These are phyloP conservation scores for Leptomonas seymouri DNA, from an alignment of 208 protist species.

Conservation along the genomic window DNA sequence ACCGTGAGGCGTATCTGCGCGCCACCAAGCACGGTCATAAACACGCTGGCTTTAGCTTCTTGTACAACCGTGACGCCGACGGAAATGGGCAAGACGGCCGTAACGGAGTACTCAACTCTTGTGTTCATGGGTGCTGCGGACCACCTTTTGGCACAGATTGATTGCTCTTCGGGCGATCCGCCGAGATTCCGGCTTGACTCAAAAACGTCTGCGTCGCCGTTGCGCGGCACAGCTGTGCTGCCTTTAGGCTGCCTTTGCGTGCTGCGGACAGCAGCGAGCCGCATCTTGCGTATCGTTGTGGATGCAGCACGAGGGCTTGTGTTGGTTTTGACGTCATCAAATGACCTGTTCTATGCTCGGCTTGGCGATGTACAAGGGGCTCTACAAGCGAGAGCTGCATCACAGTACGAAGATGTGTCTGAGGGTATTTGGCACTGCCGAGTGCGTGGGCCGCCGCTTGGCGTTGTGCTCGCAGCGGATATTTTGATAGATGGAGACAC, in stretches of 20 bases:
- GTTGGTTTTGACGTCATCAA: conserved; percentile 23
- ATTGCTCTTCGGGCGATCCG: neutral
- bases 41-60: neutral
- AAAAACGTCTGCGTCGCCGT: neutral
- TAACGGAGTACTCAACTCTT: neutral
- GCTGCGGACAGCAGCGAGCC: conserved; percentile 15
- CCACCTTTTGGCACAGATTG: conserved; percentile 13
- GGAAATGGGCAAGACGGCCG: neutral
- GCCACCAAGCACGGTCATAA: conserved; percentile 21
- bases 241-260: conserved; percentile 1
- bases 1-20: conserved; percentile 6
- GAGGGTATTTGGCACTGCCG: neutral
- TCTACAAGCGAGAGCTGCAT: neutral
- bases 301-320: conserved; percentile 13
- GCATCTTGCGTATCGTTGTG: conserved; percentile 25
- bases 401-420: neutral
- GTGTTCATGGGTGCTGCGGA: conserved; percentile 30
- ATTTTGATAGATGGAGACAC: conserved; percentile 11
- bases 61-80: neutral
- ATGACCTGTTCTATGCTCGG: conserved; percentile 8
- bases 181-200: neutral
- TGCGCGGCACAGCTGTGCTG: too few species aligned
- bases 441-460: conserved; percentile 32
- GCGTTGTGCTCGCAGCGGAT: conserved; percentile 56
- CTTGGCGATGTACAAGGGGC: neutral